phyloP scores from a whole-genome alignment of 179 eudicot species.

The Beta corolliflora region DNA sequence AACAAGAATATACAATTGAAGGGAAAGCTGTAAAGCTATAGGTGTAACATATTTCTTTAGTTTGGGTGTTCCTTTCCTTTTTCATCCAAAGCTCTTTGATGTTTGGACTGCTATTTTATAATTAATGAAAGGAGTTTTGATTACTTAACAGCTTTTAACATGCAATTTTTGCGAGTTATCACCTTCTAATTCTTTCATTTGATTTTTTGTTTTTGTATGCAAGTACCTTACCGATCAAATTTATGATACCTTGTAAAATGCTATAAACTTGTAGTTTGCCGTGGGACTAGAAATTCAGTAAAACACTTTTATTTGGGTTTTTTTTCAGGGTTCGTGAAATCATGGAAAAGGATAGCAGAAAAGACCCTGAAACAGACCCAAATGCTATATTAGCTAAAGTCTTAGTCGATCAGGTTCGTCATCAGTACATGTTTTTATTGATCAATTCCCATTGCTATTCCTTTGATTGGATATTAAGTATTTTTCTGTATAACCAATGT shows the following conservation, averaged over 20 bases:
- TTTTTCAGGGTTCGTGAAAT: constrained; percentile 71
- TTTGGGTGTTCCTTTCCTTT: not conserved
- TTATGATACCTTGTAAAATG: not conserved
- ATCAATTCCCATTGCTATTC: not conserved
- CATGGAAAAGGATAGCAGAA: constrained; percentile 70
- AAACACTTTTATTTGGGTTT: not conserved
- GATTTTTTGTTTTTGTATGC: too few relatives aligned
- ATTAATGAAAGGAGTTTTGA: not conserved
- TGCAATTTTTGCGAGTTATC: too few relatives aligned
- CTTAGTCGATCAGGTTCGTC: constrained; percentile 71
- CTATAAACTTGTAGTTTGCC: not conserved
- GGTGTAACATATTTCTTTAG: not conserved
- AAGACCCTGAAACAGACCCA: constrained; percentile 71
- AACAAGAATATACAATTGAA: not conserved
- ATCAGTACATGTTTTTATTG: not conserved
- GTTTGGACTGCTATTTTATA: not conserved
- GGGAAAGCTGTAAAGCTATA: not conserved
- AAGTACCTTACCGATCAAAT: too few relatives aligned
- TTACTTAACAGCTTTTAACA: too few relatives aligned
- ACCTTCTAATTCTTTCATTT: too few relatives aligned
- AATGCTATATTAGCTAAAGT: constrained; percentile 71
- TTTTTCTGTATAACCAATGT: not conserved
- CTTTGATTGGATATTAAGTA: not conserved
- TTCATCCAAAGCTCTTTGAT: not conserved
- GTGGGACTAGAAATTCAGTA: not conserved